Base-by-base conservation (phyloP, 148 eudicot species). In the Chenopodium album region DNA sequence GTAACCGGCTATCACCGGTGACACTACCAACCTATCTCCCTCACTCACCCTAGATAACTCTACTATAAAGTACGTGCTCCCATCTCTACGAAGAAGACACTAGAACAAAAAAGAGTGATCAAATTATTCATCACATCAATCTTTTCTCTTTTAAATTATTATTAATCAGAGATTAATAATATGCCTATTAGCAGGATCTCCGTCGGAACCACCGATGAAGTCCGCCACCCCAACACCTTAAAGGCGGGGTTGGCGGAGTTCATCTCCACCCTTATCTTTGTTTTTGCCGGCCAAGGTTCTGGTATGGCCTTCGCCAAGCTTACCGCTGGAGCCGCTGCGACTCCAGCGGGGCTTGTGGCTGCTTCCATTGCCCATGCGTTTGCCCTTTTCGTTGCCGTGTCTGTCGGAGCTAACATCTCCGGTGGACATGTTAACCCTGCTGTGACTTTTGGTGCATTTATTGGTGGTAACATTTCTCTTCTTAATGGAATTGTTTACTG, bases 391-490 rank as follows among this genome's bases (percentile, higher is more conserved):
- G 92, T 90, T 13, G 92, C 88, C 4, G 92, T 90, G 7, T 41
- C 90, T 1, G 84, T 88, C 20, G 92, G 79, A 1, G 92, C 92
- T 80, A 90, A 90, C 72, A 82, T 90, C 86, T 90, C 92, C 41
- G 92, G 92, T 54, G 92, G 92, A 60, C 92, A 89, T 28, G 89
- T 89, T n/a, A 89, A 89, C 77, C 92, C 92, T 4, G 92, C 92
- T 4, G 92, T 89, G 37, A 90, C 92, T 28, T 88, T 90, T 31
- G 92, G 92, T 7, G 90, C 90, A 13, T 88, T 88, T 54, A 10
- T 90, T 26, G 92, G 92, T 8, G 92, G 92, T 8, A 87, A 90
- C 41, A 90, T 90, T 34, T 82, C 85, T 31, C 80, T 90, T n/a
- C 62, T 88, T 1, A 84, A 88, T 47, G 90, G 92, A 19, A 9